Conservation (phyloP, 2,329 filamentous ascomycete genomes). For the Emmonsia crescens region DNA sequence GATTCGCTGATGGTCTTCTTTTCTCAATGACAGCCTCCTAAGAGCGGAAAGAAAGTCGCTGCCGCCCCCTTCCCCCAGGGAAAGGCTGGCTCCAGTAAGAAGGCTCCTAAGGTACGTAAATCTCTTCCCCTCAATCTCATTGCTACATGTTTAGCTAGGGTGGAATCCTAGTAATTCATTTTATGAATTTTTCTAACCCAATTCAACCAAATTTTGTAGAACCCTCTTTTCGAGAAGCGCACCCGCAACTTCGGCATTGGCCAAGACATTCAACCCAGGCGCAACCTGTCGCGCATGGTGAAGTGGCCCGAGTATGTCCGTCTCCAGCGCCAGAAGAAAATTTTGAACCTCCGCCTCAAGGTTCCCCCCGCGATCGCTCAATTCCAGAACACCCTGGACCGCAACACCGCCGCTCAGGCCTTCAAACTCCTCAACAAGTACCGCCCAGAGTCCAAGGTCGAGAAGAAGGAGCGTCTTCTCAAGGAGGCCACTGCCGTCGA, state of each 20-base stretch:
- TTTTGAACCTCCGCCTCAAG: constrained; percentile 97
- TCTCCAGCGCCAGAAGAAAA: constrained; percentile 90
- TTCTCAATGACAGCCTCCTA: constrained; percentile 99
- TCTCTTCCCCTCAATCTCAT: background rate
- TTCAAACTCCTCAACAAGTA: constrained; percentile 99
- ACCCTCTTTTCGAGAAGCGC: constrained; percentile 98
- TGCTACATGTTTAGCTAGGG: background rate
- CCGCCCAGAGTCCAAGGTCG: constrained; percentile 94
- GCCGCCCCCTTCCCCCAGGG: constrained; percentile 91
- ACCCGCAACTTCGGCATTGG: constrained; percentile 96
- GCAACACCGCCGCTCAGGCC: constrained; percentile 89
- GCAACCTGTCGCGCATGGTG: constrained; percentile 96
- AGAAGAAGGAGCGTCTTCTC: constrained; percentile 99
- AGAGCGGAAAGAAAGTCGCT: constrained; percentile 94
- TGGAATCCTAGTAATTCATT: constrained; percentile 12
- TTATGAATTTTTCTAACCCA: constrained; percentile 12
- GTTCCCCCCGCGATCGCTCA: constrained; percentile 94
- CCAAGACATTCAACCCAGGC: constrained; percentile 94
- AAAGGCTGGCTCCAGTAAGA: constrained; percentile 86
- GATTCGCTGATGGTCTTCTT: constrained; percentile 93
- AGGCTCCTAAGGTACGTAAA: constrained; percentile 80
- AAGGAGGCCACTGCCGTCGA: constrained; percentile 97
- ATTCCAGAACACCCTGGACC: constrained; percentile 95
- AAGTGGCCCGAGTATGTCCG: constrained; percentile 99
- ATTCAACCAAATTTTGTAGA: constrained; percentile 44